A percentile compares a stretch with the other conserved stretches of the same genome.
phyloP scores from a whole-genome alignment of 768 basidiomycete species.

The Omphalotus guepiniiformis region DNA sequence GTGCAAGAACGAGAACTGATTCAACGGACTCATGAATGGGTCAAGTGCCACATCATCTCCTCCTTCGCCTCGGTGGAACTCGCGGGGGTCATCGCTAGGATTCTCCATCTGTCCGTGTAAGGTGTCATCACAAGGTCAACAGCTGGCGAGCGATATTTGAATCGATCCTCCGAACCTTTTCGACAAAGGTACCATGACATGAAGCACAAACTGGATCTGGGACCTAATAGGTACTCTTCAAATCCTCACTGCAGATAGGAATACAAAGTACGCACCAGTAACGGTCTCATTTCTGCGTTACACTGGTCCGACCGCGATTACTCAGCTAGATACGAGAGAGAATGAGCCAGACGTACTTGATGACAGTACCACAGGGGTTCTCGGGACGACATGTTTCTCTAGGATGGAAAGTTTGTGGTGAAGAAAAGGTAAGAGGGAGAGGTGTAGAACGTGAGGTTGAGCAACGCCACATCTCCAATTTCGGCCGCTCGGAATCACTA shows the following conservation, averaged over 20 bases:
- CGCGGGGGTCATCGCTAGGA: constrained; percentile 69
- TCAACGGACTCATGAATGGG: constrained; percentile 46
- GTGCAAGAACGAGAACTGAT: not conserved
- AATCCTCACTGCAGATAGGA: constrained; percentile 3
- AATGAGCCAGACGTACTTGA: constrained; percentile 9
- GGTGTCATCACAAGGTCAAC: not conserved
- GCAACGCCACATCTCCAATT: too few species aligned
- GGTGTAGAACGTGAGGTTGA: too few species aligned
- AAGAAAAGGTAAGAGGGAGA: constrained; percentile 3
- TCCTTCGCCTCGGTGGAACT: constrained; percentile 42
- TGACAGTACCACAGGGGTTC: constrained; percentile 60
- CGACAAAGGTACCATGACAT: constrained; percentile 79
- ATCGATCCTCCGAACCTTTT: constrained; percentile 72
- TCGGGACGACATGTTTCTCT: constrained; percentile 62
- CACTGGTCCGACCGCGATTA: constrained; percentile 46
- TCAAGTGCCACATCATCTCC: constrained; percentile 39
- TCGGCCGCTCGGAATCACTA: too few species aligned
- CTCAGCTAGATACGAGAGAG: not conserved
- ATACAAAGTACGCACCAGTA: constrained; percentile 57
- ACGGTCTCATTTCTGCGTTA: constrained; percentile 81
- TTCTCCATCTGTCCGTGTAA: constrained; percentile 61
- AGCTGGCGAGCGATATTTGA: constrained; percentile 7
- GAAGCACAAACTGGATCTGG: constrained; percentile 83
- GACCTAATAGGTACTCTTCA: constrained; percentile 38
- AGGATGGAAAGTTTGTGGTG: too few species aligned